These are phyloP conservation scores for Apiospora marii DNA, from an alignment of 2,329 filamentous ascomycete genomes.

Conservation along the genomic window DNA sequence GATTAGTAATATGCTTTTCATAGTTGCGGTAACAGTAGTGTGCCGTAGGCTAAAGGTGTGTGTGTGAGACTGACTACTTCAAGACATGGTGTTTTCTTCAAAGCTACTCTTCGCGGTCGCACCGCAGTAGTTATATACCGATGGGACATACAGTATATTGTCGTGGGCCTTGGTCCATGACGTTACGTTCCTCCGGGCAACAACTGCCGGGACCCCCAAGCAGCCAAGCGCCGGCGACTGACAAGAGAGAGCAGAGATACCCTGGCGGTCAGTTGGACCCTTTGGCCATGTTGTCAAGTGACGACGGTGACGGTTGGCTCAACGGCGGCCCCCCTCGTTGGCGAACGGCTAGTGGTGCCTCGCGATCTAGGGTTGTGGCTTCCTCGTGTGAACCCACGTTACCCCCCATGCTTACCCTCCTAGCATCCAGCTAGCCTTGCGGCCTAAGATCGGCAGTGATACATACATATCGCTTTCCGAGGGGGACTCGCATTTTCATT, in stretches of 20 bases:
- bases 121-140: not conserved
- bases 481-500: not conserved
- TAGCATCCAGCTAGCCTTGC: constrained; percentile 7
- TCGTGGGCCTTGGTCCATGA: constrained; percentile 6
- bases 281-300: constrained; percentile 4
- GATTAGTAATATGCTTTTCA: constrained; percentile 38
- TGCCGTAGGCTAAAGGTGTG: not conserved
- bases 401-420: not conserved
- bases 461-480: not conserved
- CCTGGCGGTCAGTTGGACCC: not conserved
- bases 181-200: not conserved
- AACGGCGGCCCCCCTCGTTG: not conserved
- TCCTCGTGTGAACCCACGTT: not conserved
- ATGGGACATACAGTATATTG: not conserved
- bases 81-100: not conserved
- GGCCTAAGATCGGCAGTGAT: not conserved
- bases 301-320: constrained; percentile 11
- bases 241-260: not conserved
- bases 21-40: constrained; percentile 22
- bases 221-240: not conserved
- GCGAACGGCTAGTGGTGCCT: not conserved
- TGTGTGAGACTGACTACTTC: constrained; percentile 8
- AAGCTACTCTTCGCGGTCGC: not conserved
- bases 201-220: not conserved
- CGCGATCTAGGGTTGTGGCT: not conserved